These are phyloP conservation scores for Tuber magnatum DNA, from an alignment of 495 filamentous ascomycete genomes.

Conservation along the genomic window DNA sequence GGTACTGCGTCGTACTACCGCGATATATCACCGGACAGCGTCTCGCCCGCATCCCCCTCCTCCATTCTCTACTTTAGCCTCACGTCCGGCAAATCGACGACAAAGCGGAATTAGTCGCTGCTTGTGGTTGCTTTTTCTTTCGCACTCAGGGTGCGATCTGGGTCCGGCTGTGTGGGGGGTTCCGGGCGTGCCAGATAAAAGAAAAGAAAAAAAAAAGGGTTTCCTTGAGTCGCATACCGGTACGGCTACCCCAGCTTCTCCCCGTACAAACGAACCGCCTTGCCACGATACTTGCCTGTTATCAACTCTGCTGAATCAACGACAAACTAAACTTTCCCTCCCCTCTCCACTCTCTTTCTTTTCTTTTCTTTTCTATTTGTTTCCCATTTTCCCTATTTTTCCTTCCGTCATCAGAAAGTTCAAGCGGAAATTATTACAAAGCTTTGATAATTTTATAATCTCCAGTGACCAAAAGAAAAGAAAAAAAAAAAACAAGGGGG, in stretches of 20 bases:
- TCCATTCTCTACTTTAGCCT: background rate
- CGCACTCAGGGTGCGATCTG: background rate
- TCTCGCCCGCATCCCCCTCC: background rate
- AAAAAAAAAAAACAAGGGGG: background rate
- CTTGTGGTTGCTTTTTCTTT: conserved; percentile 1
- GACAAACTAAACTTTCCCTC: background rate
- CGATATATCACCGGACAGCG: background rate
- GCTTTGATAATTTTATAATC: background rate
- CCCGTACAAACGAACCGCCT: background rate
- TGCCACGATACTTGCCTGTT: background rate
- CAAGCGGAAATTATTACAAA: background rate
- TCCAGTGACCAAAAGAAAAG: background rate
- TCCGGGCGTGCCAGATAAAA: background rate
- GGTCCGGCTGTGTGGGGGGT: background rate
- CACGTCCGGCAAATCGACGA: background rate
- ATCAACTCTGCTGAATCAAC: background rate
- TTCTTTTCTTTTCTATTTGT: no score
- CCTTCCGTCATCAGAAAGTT: background rate
- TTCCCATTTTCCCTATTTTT: background rate
- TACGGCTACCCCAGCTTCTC: background rate
- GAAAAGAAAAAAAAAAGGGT: background rate
- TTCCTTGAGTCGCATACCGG: background rate
- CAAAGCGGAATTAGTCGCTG: background rate
- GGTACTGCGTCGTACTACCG: background rate
- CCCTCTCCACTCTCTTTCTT: background rate